These are phyloP conservation scores for Aspergillus sp. DNA, from an alignment of 2,329 filamentous ascomycete species.

Conservation along the genomic window DNA sequence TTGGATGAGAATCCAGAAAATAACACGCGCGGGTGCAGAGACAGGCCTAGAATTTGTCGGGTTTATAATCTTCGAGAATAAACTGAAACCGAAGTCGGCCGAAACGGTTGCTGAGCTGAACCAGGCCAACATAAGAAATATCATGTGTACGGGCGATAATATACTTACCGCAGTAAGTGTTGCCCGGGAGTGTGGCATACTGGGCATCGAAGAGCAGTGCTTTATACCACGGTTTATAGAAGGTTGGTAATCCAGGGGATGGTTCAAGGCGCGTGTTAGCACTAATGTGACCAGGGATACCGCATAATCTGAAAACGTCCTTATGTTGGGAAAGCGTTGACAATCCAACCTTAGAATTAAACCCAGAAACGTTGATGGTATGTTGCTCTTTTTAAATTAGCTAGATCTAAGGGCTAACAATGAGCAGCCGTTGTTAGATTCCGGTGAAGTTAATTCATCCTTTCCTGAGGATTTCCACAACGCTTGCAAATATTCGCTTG, in stretches of 20 bases:
- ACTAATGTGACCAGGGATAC: slow-evolving; percentile 55
- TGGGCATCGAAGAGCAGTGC: slow-evolving; percentile 79
- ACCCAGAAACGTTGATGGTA: slow-evolving; percentile 73
- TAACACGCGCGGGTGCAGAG: slow-evolving; percentile 84
- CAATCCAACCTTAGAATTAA: slow-evolving; percentile 72
- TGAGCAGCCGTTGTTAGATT: slow-evolving; percentile 67
- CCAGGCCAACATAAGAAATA: slow-evolving; percentile 77
- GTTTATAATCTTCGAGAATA: slow-evolving; percentile 99
- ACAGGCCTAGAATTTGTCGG: slow-evolving; percentile 81
- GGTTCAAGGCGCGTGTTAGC: not conserved
- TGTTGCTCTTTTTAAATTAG: slow-evolving; percentile 18
- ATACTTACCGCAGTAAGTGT: slow-evolving; percentile 96
- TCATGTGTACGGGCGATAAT: slow-evolving; percentile 99
- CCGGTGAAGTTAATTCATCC: slow-evolving; percentile 73
- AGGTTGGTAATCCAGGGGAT: slow-evolving; percentile 41
- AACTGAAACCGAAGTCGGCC: slow-evolving; percentile 84
- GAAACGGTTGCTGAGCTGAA: slow-evolving; percentile 78
- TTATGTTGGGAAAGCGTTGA: slow-evolving; percentile 95
- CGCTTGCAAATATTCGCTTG: slow-evolving; percentile 80
- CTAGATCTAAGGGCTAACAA: slow-evolving; percentile 12
- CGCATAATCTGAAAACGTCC: slow-evolving; percentile 68
- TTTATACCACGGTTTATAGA: slow-evolving; percentile 88
- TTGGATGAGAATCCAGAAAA: slow-evolving; percentile 93
- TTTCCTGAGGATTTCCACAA: slow-evolving; percentile 82
- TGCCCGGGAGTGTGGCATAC: slow-evolving; percentile 81